Conservation (phyloP, 108 stramenopile species). For the Fragilaria radians region DNA sequence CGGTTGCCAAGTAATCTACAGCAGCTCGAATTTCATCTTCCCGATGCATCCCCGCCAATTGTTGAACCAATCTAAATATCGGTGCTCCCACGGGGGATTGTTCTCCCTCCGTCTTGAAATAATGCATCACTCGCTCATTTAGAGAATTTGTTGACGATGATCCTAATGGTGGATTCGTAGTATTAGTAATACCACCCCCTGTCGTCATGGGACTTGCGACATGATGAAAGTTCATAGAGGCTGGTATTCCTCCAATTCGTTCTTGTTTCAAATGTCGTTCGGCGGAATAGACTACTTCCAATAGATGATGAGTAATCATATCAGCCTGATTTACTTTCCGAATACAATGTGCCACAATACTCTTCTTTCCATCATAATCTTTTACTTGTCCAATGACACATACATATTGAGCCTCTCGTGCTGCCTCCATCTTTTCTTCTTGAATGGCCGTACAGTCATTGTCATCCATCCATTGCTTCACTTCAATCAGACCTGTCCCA, state of each 20-base stretch:
- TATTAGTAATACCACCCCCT: constrained; percentile 15
- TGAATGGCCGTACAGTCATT: constrained; percentile 45
- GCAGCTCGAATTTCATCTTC: constrained; percentile 42
- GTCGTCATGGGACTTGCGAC: constrained; percentile 6
- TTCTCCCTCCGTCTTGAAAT: constrained; percentile 5
- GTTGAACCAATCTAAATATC: constrained; percentile 22
- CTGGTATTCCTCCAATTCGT: constrained; percentile 12
- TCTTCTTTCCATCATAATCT: constrained; percentile 60
- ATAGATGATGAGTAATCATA: constrained; percentile 76
- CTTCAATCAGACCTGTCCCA: constrained; percentile 73
- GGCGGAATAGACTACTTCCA: constrained; percentile 65
- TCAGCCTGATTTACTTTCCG: constrained; percentile 53
- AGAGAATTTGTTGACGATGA: constrained; percentile 8
- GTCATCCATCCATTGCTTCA: constrained; percentile 71
- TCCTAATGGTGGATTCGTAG: too few relatives aligned
- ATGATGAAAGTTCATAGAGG: not conserved
- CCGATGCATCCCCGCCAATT: constrained; percentile 18
- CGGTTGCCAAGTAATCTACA: constrained; percentile 46
- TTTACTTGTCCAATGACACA: constrained; percentile 63
- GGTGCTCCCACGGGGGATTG: constrained; percentile 32
- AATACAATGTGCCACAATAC: constrained; percentile 61
- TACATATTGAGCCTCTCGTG: constrained; percentile 53
- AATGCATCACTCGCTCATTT: constrained; percentile 9
- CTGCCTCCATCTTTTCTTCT: constrained; percentile 34
- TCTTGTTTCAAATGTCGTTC: constrained; percentile 44